phyloP scores from a whole-genome alignment of 2,329 filamentous ascomycete species.

The Exophiala spinifera region DNA sequence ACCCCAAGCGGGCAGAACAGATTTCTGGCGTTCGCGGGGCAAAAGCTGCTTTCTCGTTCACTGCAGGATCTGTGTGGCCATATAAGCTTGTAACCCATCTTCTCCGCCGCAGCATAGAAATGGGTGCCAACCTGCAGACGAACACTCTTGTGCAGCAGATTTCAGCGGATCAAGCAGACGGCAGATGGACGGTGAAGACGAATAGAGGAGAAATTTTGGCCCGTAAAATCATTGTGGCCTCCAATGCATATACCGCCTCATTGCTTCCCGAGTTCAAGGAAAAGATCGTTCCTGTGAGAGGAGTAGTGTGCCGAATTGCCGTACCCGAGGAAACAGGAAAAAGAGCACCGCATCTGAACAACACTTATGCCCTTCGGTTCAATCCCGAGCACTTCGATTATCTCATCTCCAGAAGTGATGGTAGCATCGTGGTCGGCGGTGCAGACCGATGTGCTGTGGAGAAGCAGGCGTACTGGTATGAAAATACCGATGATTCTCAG shows the following conservation, averaged over 20 bases:
- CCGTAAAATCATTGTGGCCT: slow-evolving; percentile 68
- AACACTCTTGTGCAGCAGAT: slow-evolving; percentile 45
- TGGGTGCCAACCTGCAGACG: slow-evolving; percentile 53
- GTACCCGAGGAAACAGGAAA: slow-evolving; percentile 25
- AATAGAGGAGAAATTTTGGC: slow-evolving; percentile 63
- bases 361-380: slow-evolving; percentile 63
- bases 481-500: slow-evolving; percentile 42
- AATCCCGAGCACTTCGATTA: slow-evolving; percentile 62
- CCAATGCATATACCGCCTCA: slow-evolving; percentile 78
- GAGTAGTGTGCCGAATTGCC: slow-evolving; percentile 50
- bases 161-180: slow-evolving; percentile 15
- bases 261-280: slow-evolving; percentile 67
- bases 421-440: slow-evolving; percentile 60
- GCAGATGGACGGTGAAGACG: slow-evolving; percentile 67
- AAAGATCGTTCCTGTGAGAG: slow-evolving; percentile 73
- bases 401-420: slow-evolving; percentile 59
- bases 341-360: slow-evolving; percentile 34
- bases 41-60: slow-evolving; percentile 35
- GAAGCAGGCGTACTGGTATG: slow-evolving; percentile 43
- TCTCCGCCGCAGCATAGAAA: slow-evolving; percentile 57
- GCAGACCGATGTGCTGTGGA: slow-evolving; percentile 48
- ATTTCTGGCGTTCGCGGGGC: slow-evolving; percentile 40
- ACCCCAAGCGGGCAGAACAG: slow-evolving; percentile 26
- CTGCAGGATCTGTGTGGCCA: slow-evolving; percentile 48
- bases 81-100: slow-evolving; percentile 79